Evolutionary conservation across 2,329 filamentous ascomycete genomes (phyloP), one percentile per base, ranked within the genome.

Genomic region (Cladosporium sp.): DNA sequence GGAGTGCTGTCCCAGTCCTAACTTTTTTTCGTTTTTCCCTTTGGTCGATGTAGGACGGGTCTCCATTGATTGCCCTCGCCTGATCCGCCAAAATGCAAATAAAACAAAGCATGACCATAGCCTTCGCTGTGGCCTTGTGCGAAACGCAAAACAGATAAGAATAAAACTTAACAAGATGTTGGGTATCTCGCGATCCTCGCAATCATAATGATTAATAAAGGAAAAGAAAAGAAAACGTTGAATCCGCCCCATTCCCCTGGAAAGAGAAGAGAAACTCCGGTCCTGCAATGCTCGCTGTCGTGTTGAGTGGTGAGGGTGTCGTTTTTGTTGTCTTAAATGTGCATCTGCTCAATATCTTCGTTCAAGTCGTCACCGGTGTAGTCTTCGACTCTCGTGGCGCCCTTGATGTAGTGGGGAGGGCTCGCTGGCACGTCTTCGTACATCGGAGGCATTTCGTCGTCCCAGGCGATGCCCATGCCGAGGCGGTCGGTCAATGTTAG

Each of bases 391-490:
- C 64, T 66, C 0, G 73, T 74, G 5, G 59, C 58, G 16, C 64
- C 53, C 50, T 44, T 77, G 71, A 50, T 67, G 70, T 83, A 84
- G 53, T 79, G 79, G 10, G 94, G 94, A 58, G 94, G 94, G 72
- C 90, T 92, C 2, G 88, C 89, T 0, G 94, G 93, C 50, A 98
- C 93, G 75, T 98, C 92, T 78, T 95, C 90, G 79, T 99, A 99
- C 71, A 96, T 87, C 0, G 94, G 94, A 14, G 94, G 94, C 74
- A 91, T 89, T 81, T 99, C 94, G 79, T 97, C 94, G 72, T 98
- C 94, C 94, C 95, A 99, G 71, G 91, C 92, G 72, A 99, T 93
- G 60, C 94, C 93, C 76, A 97, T 86, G 21, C 94, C 94, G 23
- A 87, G 86, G 67, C 91, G 87, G 80, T 96, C 91, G 4, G 93